A percentile compares a stretch with the other conserved stretches of the same genome.
Conservation (phyloP, 1,284 basidiomycete species). For the Ustilago loliicola region DNA sequence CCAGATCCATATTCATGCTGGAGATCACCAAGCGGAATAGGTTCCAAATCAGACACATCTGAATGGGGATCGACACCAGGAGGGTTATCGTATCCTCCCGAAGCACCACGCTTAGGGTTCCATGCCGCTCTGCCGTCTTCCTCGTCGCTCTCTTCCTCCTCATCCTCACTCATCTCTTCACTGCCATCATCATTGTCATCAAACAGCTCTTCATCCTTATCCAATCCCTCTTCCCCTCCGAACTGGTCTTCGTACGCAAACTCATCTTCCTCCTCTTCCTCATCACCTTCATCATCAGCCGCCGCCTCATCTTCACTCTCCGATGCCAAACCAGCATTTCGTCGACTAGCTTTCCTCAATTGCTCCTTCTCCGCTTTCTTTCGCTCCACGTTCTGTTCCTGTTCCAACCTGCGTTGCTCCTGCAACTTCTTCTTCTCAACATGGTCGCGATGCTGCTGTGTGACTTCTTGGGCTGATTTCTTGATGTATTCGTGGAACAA, state of each 20-base stretch:
- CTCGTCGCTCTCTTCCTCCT: slow-evolving; percentile 47
- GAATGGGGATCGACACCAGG: slow-evolving; percentile 35
- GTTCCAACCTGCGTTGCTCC: slow-evolving; percentile 51
- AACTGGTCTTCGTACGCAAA: slow-evolving; percentile 65
- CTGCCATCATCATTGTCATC: slow-evolving; percentile 22
- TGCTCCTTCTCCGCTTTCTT: slow-evolving; percentile 59
- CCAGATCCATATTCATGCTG: slow-evolving; percentile 48
- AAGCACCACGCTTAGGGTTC: slow-evolving; percentile 27
- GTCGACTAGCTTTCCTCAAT: slow-evolving; percentile 17
- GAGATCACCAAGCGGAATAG: slow-evolving; percentile 53
- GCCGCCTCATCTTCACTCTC: slow-evolving; percentile 32
- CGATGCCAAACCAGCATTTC: slow-evolving; percentile 30
- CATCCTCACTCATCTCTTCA: slow-evolving; percentile 33
- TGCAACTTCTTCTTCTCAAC: slow-evolving; percentile 48
- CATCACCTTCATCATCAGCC: slow-evolving; percentile 21
- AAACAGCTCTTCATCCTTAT: slow-evolving; percentile 47
- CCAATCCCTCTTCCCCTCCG: slow-evolving; percentile 33
- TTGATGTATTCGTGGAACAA: slow-evolving; percentile 67
- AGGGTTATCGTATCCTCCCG: slow-evolving; percentile 32
- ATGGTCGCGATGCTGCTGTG: slow-evolving; percentile 37
- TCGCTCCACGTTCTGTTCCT: slow-evolving; percentile 62
- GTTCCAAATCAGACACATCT: slow-evolving; percentile 60
- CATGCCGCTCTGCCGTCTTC: slow-evolving; percentile 14
- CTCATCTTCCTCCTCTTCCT: slow-evolving; percentile 58
- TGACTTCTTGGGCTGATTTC: slow-evolving; percentile 44